A percentile compares a stretch with the other conserved stretches of the same genome.
Evolutionary conservation across 495 filamentous ascomycete genomes (phyloP).

Genomic region (Daldinia concentrica): DNA sequence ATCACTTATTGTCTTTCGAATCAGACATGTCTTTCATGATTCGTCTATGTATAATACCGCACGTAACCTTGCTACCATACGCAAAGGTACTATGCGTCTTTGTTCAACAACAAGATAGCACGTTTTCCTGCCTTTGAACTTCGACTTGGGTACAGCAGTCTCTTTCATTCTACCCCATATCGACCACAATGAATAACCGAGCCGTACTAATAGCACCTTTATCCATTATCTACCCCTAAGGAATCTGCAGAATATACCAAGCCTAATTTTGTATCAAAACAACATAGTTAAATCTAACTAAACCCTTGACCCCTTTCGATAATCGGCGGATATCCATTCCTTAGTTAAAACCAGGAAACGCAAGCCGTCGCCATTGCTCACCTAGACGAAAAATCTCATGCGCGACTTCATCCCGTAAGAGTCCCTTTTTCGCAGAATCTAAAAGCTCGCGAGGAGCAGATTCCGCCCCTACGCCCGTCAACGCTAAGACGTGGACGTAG

Average conservation of each 20-base stretch:
- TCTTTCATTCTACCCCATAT: not conserved
- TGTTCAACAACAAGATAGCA: not conserved
- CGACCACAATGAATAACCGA: constrained; percentile 3
- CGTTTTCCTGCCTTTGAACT: constrained; percentile 1
- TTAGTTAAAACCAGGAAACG: not conserved
- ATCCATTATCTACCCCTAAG: not conserved
- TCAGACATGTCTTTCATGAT: constrained; percentile 4
- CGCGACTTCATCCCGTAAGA: constrained; percentile 10
- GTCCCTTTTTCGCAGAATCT: not conserved
- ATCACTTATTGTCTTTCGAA: not conserved
- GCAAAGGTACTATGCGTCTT: not conserved
- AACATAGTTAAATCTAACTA: not conserved
- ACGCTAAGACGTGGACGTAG: constrained; percentile 18
- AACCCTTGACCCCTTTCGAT: not conserved
- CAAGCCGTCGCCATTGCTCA: constrained; percentile 17
- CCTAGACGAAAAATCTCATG: constrained; percentile 18
- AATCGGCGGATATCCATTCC: not conserved
- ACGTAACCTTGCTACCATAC: not conserved
- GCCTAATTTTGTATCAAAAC: not conserved
- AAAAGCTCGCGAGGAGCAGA: constrained; percentile 19
- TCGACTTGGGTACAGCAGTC: not conserved
- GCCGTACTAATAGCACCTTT: not conserved
- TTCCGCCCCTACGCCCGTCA: constrained; percentile 15
- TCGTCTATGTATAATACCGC: not conserved
- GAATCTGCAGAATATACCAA: not conserved